phyloP scores from a whole-genome alignment of 1,139 yeast species.

The Nadsonia starkeyi-henricii region DNA sequence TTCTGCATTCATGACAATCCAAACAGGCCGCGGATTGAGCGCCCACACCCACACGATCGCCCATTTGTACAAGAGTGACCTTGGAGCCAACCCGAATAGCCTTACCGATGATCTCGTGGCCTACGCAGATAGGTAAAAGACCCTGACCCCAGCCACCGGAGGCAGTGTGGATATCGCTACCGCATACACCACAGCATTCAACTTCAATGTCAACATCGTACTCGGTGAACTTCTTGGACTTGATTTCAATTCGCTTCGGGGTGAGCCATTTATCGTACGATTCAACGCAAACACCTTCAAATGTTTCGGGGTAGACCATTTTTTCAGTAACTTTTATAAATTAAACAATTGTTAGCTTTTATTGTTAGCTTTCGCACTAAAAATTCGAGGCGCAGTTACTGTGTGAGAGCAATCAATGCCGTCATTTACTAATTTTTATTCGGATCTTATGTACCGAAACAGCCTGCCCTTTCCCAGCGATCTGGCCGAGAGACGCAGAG shows the following conservation, averaged over 20 bases:
- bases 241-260: slow-evolving; percentile 34
- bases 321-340: no score
- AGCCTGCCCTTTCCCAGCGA: no score
- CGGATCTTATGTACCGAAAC: no score
- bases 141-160: slow-evolving; percentile 47
- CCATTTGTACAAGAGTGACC: slow-evolving; percentile 57
- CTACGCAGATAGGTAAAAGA: slow-evolving; percentile 17
- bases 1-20: slow-evolving; percentile 59
- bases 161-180: slow-evolving; percentile 38
- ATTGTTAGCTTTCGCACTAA: no score
- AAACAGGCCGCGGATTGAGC: slow-evolving; percentile 60
- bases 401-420: no score
- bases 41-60: slow-evolving; percentile 67
- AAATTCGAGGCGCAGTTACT: no score
- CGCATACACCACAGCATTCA: slow-evolving; percentile 25
- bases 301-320: not conserved
- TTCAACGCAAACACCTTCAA: not conserved
- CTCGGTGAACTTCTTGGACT: slow-evolving; percentile 2
- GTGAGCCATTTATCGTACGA: not conserved
- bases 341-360: no score
- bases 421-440: no score
- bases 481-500: no score
- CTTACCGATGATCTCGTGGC: slow-evolving; percentile 81
- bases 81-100: slow-evolving; percentile 60
- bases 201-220: slow-evolving; percentile 42